Evolutionary conservation across 352 stramenopile species (phyloP).

Genomic region (Phytophthora pluvialis): DNA sequence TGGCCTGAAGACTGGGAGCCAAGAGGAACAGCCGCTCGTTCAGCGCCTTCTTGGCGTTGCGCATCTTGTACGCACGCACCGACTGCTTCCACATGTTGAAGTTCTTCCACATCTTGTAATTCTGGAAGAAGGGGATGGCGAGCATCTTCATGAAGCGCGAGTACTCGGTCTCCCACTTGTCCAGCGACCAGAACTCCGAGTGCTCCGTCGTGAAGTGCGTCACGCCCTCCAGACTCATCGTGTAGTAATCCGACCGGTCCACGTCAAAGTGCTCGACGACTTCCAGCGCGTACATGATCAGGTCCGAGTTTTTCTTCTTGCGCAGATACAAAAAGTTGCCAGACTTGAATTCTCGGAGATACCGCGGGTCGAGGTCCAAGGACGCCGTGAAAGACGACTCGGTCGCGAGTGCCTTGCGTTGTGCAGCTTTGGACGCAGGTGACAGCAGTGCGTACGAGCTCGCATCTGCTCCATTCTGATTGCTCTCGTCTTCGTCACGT

Average conservation of each 20-base stretch:
- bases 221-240: constrained; percentile 91
- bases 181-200: constrained; percentile 92
- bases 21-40: constrained; percentile 91
- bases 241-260: constrained; percentile 92
- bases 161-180: constrained; percentile 95
- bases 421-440: constrained; percentile 35
- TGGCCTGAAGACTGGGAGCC: constrained; percentile 81
- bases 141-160: constrained; percentile 91
- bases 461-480: constrained; percentile 8
- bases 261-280: constrained; percentile 86
- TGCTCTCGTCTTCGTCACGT: constrained; percentile 31
- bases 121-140: constrained; percentile 91
- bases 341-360: constrained; percentile 75
- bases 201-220: constrained; percentile 91
- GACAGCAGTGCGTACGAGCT: constrained; percentile 29
- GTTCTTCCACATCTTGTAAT: constrained; percentile 95
- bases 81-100: constrained; percentile 94
- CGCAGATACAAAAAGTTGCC: constrained; percentile 87
- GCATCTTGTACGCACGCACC: constrained; percentile 89
- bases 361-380: constrained; percentile 74
- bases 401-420: constrained; percentile 31
- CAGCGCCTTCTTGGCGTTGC: constrained; percentile 82
- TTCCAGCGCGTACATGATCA: constrained; percentile 86
- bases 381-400: constrained; percentile 77
- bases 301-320: constrained; percentile 64